Evolutionary conservation across 495 filamentous ascomycete species (phyloP), one percentile per base, ranked within the genome.

Genomic region (Podospora australis): DNA sequence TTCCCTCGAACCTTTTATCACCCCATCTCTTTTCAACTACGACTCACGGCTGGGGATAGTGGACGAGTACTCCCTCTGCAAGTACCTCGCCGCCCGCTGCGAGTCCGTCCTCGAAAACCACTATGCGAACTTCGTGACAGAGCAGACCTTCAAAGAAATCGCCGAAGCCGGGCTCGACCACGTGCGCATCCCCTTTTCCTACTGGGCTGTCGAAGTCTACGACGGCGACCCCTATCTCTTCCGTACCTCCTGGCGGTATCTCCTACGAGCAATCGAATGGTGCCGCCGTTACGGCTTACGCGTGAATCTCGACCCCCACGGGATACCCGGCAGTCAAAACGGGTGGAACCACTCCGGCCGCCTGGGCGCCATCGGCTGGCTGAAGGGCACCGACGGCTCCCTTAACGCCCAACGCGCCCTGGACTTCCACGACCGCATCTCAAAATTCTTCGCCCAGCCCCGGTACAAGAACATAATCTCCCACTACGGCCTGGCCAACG

Each of bases 301-400:
- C 2, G 83, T 99, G 30, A 99, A 97, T 50, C 82, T 99, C 4
- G 94, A 99, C 61, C 72, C 95, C 2, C 94, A 99, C 65, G 90
- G 76, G 14, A 62, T 89, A 0, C 88, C 87, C 0, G 88, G 88
- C 7, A 88, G 86, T 49, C 87, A 90, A 56, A 95, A 94, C 59
- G 88, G 88, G 1, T 92, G 87, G 86, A 92, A 92, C 59, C 88
- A 95, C 66, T 87, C 82, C 57, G 88, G 88, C 1, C 78, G 75
- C 6, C 79, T 84, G 51, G 87, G 87, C 2, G 43, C 57, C 22
- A 85, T 94, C 53, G 72, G 72, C 17, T 95, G 88, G 88, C 58
- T 94, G 16, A 87, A 85, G 53, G 88, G 88, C n/a, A 80, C 84
- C 2, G 53, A 80, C 53, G 80, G 80, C 13, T 58, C 68, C n/a